phyloP scores from a whole-genome alignment of 441 rosid species.

The Syzygium malaccense region DNA sequence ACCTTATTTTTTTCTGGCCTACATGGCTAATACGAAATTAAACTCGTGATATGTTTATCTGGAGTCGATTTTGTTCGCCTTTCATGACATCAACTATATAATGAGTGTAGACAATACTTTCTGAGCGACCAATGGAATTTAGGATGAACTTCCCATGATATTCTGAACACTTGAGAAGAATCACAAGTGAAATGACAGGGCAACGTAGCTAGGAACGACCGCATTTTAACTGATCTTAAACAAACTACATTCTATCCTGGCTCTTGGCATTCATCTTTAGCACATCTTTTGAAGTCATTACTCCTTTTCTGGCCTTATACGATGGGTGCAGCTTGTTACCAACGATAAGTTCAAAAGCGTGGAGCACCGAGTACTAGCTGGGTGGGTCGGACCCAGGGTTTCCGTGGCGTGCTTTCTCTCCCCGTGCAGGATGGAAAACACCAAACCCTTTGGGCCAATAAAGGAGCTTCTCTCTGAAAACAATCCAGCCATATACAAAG shows the following conservation, averaged over 20 bases:
- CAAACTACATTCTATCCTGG: neutral
- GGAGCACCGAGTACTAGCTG: slow-evolving; percentile 32
- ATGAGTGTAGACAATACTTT: neutral
- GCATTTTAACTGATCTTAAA: neutral
- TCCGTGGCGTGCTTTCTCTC: slow-evolving; percentile 39
- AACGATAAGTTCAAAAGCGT: slow-evolving; percentile 37
- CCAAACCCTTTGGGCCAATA: slow-evolving; percentile 23
- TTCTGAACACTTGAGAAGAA: neutral
- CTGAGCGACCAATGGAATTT: neutral
- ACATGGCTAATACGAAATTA: neutral
- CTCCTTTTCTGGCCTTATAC: neutral
- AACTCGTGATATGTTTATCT: neutral
- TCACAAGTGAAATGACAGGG: neutral
- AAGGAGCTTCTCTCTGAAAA: slow-evolving; percentile 23
- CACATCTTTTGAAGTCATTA: neutral
- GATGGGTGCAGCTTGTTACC: slow-evolving; percentile 16
- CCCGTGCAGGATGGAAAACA: slow-evolving; percentile 18
- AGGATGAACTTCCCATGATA: neutral
- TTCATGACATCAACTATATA: neutral
- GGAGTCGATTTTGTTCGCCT: neutral
- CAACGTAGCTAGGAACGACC: neutral
- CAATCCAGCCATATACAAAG: slow-evolving; percentile 26
- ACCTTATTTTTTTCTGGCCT: neutral
- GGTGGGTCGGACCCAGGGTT: slow-evolving; percentile 13
- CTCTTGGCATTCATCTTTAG: neutral